Conservation (phyloP, 2,329 filamentous ascomycete genomes). For the Paraphaeosphaeria sporulosa region DNA sequence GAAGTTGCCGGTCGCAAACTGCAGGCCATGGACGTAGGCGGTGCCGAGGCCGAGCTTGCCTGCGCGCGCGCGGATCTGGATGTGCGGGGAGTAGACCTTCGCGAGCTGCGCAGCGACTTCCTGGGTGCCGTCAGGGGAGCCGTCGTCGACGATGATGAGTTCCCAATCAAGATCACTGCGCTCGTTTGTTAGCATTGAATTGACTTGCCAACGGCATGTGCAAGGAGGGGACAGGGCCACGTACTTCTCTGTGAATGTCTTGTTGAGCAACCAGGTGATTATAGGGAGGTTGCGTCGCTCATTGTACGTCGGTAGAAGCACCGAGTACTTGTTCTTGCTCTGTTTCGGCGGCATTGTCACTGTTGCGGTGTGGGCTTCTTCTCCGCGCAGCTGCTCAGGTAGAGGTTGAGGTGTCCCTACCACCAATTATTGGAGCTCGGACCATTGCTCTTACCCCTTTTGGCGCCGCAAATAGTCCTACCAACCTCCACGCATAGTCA, state of each 20-base stretch:
- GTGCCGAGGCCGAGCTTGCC: slow-evolving; percentile 98
- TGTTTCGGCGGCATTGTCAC: slow-evolving; percentile 46
- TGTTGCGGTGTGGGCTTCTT: slow-evolving; percentile 33
- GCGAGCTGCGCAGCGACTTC: slow-evolving; percentile 89
- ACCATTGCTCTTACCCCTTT: slow-evolving; percentile 21
- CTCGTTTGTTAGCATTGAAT: slow-evolving; percentile 15
- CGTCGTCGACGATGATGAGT: slow-evolving; percentile 97
- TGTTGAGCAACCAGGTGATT: slow-evolving; percentile 91
- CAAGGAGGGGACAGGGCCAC: slow-evolving; percentile 32
- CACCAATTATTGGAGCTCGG: slow-evolving; percentile 14
- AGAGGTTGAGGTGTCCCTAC: slow-evolving; percentile 18
- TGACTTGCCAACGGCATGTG: neutral
- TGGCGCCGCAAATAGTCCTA: slow-evolving; percentile 17
- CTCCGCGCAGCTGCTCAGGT: slow-evolving; percentile 26
- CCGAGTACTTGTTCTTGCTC: slow-evolving; percentile 83
- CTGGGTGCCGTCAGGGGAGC: slow-evolving; percentile 94
- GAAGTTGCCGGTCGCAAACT: slow-evolving; percentile 90
- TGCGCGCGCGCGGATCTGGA: slow-evolving; percentile 84
- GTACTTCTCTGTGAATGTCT: slow-evolving; percentile 88
- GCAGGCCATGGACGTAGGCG: slow-evolving; percentile 92
- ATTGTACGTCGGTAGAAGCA: slow-evolving; percentile 98
- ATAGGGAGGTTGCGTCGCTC: slow-evolving; percentile 97
- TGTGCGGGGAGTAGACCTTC: slow-evolving; percentile 78
- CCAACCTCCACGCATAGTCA: neutral
- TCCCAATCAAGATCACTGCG: slow-evolving; percentile 92